Conservation (phyloP, 495 filamentous ascomycete species). For the Talaromyces borbonicus region DNA sequence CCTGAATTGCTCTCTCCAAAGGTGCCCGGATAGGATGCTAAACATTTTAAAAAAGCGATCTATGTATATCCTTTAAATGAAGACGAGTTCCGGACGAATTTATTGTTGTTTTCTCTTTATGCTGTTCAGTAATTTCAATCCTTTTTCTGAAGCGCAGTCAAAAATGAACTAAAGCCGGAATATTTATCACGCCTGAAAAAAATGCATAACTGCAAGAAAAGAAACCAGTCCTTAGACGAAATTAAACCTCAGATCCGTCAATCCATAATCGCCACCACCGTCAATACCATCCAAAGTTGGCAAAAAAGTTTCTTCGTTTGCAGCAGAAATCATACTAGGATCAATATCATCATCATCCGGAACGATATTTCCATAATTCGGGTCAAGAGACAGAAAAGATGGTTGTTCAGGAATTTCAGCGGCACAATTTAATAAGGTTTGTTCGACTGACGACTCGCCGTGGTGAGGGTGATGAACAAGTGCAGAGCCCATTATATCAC, state of each 20-base stretch:
- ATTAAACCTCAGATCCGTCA: background rate
- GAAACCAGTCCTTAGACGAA: background rate
- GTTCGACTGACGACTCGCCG: background rate
- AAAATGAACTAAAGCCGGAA: background rate
- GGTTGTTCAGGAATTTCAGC: conserved; percentile 7
- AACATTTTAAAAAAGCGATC: too few species aligned
- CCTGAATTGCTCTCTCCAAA: too few species aligned
- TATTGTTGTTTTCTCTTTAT: too few species aligned
- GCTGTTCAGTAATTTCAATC: too few species aligned
- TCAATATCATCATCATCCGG: background rate
- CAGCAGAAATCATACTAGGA: background rate
- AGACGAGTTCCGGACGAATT: too few species aligned
- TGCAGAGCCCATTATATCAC: background rate
- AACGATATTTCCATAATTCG: conserved; percentile 1
- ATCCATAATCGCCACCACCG: background rate
- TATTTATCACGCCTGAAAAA: background rate
- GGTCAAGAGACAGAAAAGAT: conserved; percentile 5
- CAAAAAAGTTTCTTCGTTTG: background rate
- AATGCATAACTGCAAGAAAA: too few species aligned
- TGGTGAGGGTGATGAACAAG: background rate
- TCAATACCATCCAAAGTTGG: background rate
- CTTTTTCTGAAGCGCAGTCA: too few species aligned
- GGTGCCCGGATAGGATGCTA: too few species aligned
- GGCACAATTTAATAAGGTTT: conserved; percentile 5
- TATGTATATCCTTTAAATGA: too few species aligned